These are phyloP conservation scores for Talaromyces sp. DNA, from an alignment of 2,329 filamentous ascomycete species.

Conservation along the genomic window DNA sequence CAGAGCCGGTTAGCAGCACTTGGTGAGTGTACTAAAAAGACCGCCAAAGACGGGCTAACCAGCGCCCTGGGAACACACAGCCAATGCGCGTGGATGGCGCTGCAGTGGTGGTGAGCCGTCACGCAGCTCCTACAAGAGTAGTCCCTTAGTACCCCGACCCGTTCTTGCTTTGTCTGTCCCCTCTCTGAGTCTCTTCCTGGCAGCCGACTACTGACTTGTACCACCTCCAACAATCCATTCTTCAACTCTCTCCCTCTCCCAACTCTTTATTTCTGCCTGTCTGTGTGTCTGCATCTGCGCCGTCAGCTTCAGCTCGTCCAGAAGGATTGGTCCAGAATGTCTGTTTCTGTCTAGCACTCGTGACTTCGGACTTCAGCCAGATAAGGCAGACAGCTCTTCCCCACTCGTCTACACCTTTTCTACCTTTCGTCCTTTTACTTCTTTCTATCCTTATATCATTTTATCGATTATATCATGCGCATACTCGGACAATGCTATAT, in stretches of 20 bases:
- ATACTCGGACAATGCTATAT: not conserved
- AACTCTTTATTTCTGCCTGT: not conserved
- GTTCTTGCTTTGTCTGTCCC: not conserved
- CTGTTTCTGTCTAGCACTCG: not conserved
- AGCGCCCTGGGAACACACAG: conserved; percentile 13
- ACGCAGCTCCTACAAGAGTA: conserved; percentile 8
- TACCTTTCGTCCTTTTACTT: not conserved
- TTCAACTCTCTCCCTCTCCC: not conserved
- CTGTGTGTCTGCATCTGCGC: not conserved
- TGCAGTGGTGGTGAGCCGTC: conserved; percentile 10
- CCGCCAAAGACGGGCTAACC: conserved; percentile 11
- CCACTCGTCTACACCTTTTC: not conserved
- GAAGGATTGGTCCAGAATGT: conserved; percentile 6
- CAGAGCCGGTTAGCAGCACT: not conserved
- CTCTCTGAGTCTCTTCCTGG: not conserved
- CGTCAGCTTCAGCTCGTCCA: not conserved
- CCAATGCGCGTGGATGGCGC: not conserved
- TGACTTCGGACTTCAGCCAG: not conserved
- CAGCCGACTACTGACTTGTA: not conserved
- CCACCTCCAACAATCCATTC: not conserved
- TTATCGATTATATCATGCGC: not conserved
- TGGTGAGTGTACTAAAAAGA: not conserved
- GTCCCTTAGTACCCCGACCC: not conserved
- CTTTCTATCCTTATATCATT: not conserved
- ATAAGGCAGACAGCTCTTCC: conserved; percentile 1